Evolutionary conservation across 2,329 filamentous ascomycete genomes (phyloP).

Genomic region (Rhynchosporium graminicola): DNA sequence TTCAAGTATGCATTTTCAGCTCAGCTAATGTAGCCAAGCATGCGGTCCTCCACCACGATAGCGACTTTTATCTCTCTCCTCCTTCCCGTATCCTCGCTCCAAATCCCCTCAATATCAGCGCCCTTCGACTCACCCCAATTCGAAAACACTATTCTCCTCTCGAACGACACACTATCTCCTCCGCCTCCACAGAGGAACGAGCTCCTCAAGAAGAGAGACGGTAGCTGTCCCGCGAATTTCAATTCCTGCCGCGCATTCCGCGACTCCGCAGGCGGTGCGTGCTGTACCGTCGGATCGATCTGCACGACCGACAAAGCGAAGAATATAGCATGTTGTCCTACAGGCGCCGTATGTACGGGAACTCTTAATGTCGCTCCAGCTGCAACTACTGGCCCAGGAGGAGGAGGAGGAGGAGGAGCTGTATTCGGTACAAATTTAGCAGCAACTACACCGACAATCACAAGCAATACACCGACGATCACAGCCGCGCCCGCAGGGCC

Average conservation of each 20-base stretch:
- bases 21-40: slow-evolving; percentile 23
- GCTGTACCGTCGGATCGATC: slow-evolving; percentile 36
- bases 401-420: slow-evolving; percentile 10
- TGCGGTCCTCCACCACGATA: slow-evolving; percentile 23
- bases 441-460: slow-evolving; percentile 23
- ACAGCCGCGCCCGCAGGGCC: slow-evolving; percentile 33
- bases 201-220: slow-evolving; percentile 37
- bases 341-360: slow-evolving; percentile 40
- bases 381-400: slow-evolving; percentile 18
- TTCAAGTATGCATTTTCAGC: neutral
- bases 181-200: slow-evolving; percentile 21
- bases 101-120: slow-evolving; percentile 34
- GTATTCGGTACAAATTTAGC: slow-evolving; percentile 22
- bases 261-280: slow-evolving; percentile 36
- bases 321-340: slow-evolving; percentile 41
- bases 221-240: slow-evolving; percentile 38
- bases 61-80: slow-evolving; percentile 27
- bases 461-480: slow-evolving; percentile 22
- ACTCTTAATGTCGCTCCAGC: slow-evolving; percentile 30
- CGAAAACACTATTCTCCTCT: slow-evolving; percentile 21
- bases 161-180: slow-evolving; percentile 29
- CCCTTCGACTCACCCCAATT: slow-evolving; percentile 32
- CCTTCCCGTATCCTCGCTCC: slow-evolving; percentile 30
- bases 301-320: slow-evolving; percentile 38
- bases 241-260: slow-evolving; percentile 39